Evolutionary conservation across 73 alveolate genomes (phyloP), one percentile per base, ranked within the genome.

Genomic region (Stentor coeruleus): DNA sequence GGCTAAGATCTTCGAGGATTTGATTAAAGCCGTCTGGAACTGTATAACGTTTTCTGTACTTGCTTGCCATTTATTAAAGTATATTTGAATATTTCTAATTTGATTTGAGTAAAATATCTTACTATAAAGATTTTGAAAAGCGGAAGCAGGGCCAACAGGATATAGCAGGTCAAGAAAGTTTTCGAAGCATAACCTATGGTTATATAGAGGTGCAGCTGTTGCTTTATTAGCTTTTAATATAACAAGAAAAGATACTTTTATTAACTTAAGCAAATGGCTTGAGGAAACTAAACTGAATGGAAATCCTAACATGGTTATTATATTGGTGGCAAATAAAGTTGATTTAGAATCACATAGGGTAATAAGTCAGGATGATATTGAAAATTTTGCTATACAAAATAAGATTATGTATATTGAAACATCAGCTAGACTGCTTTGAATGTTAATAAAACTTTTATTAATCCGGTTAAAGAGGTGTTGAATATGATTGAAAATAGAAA

Each of bases 151-250:
- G n/a, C n/a, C n/a, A n/a, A n/a, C n/a, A n/a, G 95, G 98, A 92
- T 59, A 92, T 96, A 26, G 98, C 97, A 66, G 99, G 99, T 26
- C 88, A 93, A 74, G 99, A 94, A 82, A 89, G 95, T 38, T 97
- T 95, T 88, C 87, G 97, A 86, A 86, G 97, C 3, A 93, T 95
- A 39, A 96, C 97, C 3, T 88, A 95, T 84, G 84, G 95, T 59
- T 95, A 94, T 88, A 95, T 95, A 80, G 89, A 86, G 94, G 93
- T 39, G 94, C 98, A 35, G 93, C 95, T 26, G 92, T 96, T 72
- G 99, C 95, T n/a, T 93, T 97, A 76, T 86, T 97, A 37, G 72
- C 39, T 37, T 75, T 0, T 2, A 66, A 75, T 2, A 33, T 38
- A 15, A 75, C 83, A 14, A 84, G 87, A 40, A 76, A 84, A 59